Evolutionary conservation across 805 yeast species (phyloP), one percentile per base, ranked within the genome.

Genomic region (Jamesozyma jinghongensis): DNA sequence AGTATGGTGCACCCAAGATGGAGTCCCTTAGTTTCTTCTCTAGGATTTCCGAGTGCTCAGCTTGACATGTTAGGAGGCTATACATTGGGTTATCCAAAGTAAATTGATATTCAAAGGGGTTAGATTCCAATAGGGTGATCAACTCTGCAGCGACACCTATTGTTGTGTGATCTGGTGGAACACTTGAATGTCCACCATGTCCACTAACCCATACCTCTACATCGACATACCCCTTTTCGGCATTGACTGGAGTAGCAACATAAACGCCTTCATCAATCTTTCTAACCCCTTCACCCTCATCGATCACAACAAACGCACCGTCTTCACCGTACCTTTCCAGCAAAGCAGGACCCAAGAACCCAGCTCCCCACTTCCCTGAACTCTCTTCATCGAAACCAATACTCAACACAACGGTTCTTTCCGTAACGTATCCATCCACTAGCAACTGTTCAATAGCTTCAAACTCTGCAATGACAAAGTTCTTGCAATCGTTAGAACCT

Each of bases 381-480:
- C 76, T 69, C 57, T 85, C 95, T 63, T 85, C 95, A 54, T 85
- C 94, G 49, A 75, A 81, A 1, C 94, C 94, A 53, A 79, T 75
- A 0, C 84, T 77, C 2, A 80, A 55, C 10, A 85, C 46, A 13
- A 83, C 57, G 1, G 85, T 70, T 59, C 94, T 74, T 39, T 68
- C 58, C n/a, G 87, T 85, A 33, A 54, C 41, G 61, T 69, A 81
- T 1, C 70, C 78, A 17, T 62, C 59, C 27, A 62, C 51, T 22
- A 83, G 53, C 27, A 81, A 59, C 37, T 64, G 59, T 52, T 81
- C 85, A n/a, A 75, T 57, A 1, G 87, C 69, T 56, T 83, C 88
- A 54, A 84, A 56, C 37, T 80, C 71, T 2, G 78, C 81, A 45
- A 80, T 66, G 37, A 86, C 65, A 28, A 78, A 62, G 55, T 79